Base-by-base conservation (phyloP, 2,329 filamentous ascomycete genomes). In the Ceratocystiopsis minuta region DNA sequence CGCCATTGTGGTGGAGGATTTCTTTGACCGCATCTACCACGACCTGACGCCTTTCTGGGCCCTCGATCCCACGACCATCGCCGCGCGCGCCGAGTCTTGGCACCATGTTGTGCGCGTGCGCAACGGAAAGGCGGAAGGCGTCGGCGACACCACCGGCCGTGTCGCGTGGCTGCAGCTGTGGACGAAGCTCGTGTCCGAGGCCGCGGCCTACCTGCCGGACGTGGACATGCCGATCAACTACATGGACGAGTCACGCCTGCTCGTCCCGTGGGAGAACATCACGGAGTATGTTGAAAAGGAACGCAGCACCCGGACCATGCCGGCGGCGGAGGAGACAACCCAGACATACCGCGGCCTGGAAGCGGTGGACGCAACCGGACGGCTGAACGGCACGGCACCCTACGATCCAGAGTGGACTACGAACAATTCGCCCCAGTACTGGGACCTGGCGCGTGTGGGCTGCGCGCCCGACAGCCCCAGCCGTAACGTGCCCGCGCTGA, bases 141-240 rank as follows among this genome's bases (percentile, higher is more conserved):
- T 56, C 10, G 65, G 65, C n/a, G 54, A 66, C 36, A 55, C 55
- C 15, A 53, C 57, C 20, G 56, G 54, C 24, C 59, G 55, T 31
- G 65, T 66, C 18, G 55, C 59, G 4, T 68, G 65, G 62, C 50
- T 68, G 36, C 52, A 65, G 50, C 55, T 62, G 17, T 71, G 67
- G 67, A 62, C 63, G 2, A 52, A 55, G 4, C 57, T 74, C 13
- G 64, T 77, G 17, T 49, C 53, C 3, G 66, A 68, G 43, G 70
- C 75, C 33, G 65, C 68, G 20, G 53, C 63, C 14, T 58, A 65
- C 39, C 53, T 80, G 17, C 75, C 75, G 5, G 74, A 80, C 46
- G 68, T 80, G 53, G 74, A 79, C 52, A 76, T 79, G 60, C 68
- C 74, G 12, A 71, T 79, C 58, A 79, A 80, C 52, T 63, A 66